Evolutionary conservation across 257 asterid species (phyloP), one percentile per base, ranked within the genome.

Genomic region (Solanum pimpinellifolium): DNA sequence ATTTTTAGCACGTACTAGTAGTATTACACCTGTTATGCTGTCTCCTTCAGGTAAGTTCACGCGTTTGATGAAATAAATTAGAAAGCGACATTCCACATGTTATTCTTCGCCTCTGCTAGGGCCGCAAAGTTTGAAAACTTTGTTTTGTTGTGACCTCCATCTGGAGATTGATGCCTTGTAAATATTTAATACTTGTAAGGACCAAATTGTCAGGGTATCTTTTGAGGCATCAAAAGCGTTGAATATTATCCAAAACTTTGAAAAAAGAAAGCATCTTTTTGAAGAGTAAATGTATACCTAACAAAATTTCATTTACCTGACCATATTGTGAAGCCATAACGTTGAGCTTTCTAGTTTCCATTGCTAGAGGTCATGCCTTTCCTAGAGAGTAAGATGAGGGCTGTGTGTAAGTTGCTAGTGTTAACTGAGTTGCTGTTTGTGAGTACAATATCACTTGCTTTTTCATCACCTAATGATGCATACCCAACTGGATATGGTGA

Each of bases 401-500:
- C 35, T 86, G 65, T 89, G 66, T 84, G 31, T 47, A 85, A 87
- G 81, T 65, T 92, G 78, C 83, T 89, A 85, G 80, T 90, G n/a
- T 93, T 88, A 41, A 77, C 87, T 75, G 85, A 87, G 86, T 35
- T 90, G 37, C 91, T 85, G 83, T 68, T 88, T 49, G 77, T 87
- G 83, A 88, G 69, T 37, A 27, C 85, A 59, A 44, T 90, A 66
- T 89, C 88, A 75, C 68, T 70, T 80, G 56, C 87, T 46, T 29
- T 83, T 29, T 84, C 86, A 68, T 76, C 92, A 69, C 49, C 91
- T 68, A n/a, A 86, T 6, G 93, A 88, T 73, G 94, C 94, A 46
- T 90, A 90, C 85, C 93, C 98, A 69, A 87, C 92, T 85, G 92
- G 92, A 23, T 90, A 87, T 78, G 90, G 91, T 46, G 94, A 87